Evolutionary conservation across 805 yeast species (phyloP).

Genomic region (Zygosaccharomyces bailii): DNA sequence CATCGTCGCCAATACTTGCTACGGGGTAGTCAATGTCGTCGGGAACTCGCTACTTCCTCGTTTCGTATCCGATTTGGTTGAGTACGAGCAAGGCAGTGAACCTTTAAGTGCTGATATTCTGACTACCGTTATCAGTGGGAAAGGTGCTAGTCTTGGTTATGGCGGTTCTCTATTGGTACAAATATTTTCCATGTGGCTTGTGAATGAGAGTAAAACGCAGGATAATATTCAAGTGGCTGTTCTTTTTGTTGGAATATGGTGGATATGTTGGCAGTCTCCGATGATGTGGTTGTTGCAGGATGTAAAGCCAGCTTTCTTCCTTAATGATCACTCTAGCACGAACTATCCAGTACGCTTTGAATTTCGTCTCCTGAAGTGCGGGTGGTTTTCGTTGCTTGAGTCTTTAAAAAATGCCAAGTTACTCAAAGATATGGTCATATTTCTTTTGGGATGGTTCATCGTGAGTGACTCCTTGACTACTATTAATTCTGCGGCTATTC

Average conservation of each 20-base stretch:
- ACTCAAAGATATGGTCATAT: constrained; percentile 62
- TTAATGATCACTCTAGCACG: not conserved
- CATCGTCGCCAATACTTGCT: constrained; percentile 61
- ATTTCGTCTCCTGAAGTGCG: constrained; percentile 40
- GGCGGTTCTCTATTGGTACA: constrained; percentile 67
- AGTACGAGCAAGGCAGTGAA: constrained; percentile 15
- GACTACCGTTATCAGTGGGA: constrained; percentile 56
- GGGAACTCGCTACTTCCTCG: constrained; percentile 72
- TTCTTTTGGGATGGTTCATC: constrained; percentile 71
- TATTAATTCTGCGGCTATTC: constrained; percentile 72
- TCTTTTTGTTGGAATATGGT: constrained; percentile 68
- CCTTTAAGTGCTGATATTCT: constrained; percentile 35
- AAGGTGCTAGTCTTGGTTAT: constrained; percentile 71
- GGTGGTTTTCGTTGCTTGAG: constrained; percentile 56
- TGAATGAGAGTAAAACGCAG: constrained; percentile 38
- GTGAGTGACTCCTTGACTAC: constrained; percentile 74
- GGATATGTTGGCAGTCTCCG: constrained; percentile 70
- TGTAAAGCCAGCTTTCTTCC: constrained; percentile 7
- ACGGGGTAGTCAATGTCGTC: constrained; percentile 76
- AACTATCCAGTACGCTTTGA: constrained; percentile 5
- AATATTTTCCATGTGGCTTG: constrained; percentile 50
- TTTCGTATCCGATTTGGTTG: constrained; percentile 45
- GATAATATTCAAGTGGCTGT: constrained; percentile 52
- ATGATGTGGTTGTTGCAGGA: constrained; percentile 44
- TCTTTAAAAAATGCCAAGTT: constrained; percentile 59